These are phyloP conservation scores for Vigna nakashimae DNA, from an alignment of 306 rosid species.

Conservation along the genomic window DNA sequence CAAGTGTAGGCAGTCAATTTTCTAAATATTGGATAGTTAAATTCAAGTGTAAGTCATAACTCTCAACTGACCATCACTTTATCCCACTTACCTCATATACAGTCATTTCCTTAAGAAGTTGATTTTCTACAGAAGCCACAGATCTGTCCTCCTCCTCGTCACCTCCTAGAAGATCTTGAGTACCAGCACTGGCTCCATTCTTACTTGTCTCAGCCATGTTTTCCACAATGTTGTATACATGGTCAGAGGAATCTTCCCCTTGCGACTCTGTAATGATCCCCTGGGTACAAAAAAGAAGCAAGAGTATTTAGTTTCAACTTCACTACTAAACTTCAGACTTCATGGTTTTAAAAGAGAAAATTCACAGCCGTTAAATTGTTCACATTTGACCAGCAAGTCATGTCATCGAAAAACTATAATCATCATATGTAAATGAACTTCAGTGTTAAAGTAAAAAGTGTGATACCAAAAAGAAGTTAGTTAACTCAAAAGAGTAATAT, in stretches of 20 bases:
- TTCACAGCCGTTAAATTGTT: background rate
- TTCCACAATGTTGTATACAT: conserved; percentile 69
- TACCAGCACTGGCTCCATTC: conserved; percentile 60
- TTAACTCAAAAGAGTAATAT: background rate
- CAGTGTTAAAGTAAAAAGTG: background rate
- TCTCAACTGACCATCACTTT: conserved; percentile 17
- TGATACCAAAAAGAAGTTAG: background rate
- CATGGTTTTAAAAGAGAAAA: conserved; percentile 17
- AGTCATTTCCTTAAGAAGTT: conserved; percentile 85
- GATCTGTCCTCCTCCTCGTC: conserved; percentile 92
- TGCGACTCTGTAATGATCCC: conserved; percentile 77
- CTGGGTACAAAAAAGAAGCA: conserved; percentile 47
- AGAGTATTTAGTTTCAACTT: conserved; percentile 37
- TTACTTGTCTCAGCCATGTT: conserved; percentile 65
- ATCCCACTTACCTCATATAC: conserved; percentile 78
- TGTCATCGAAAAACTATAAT: conserved; percentile 15
- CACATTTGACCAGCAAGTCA: conserved; percentile 21
- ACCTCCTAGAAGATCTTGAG: conserved; percentile 76
- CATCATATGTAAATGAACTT: background rate
- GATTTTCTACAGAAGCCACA: conserved; percentile 85
- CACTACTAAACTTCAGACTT: conserved; percentile 22
- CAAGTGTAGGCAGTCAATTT: conserved; percentile 7
- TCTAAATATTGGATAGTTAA: background rate
- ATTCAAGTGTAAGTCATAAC: background rate
- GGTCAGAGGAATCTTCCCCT: conserved; percentile 63